Evolutionary conservation across 2,329 filamentous ascomycete genomes (phyloP).

Genomic region (Colletotrichum gloeosporioides): DNA sequence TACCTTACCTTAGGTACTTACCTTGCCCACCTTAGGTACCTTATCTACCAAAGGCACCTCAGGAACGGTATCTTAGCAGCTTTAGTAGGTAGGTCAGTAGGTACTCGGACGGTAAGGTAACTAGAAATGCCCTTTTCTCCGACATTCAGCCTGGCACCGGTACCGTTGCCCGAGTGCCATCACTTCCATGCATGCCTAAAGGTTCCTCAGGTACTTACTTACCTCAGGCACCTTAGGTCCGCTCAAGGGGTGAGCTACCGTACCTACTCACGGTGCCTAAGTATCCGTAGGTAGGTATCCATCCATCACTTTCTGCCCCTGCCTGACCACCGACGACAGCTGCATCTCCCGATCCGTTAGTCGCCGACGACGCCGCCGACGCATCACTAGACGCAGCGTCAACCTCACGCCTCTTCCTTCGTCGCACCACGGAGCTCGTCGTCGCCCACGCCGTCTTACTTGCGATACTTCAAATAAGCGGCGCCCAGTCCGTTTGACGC

Average conservation of each 20-base stretch:
- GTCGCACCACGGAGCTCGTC: background rate
- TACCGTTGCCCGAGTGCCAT: too few species aligned
- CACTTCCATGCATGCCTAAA: too few species aligned
- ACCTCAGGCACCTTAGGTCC: background rate
- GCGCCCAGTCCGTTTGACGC: background rate
- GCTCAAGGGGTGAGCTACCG: too few species aligned
- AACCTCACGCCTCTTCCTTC: background rate
- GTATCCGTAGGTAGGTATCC: too few species aligned
- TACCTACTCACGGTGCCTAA: too few species aligned
- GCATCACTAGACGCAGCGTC: background rate
- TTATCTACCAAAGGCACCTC: background rate
- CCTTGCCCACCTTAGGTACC: background rate
- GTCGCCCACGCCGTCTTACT: background rate
- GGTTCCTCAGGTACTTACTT: background rate
- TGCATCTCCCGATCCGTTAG: background rate
- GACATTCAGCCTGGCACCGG: too few species aligned
- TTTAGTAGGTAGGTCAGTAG: background rate
- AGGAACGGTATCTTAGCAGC: background rate
- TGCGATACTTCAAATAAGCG: background rate
- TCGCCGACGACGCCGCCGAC: slow-evolving; percentile 5
- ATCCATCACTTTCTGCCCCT: background rate
- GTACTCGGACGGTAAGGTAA: background rate
- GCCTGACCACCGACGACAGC: background rate
- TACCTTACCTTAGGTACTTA: too few species aligned
- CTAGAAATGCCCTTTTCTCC: too few species aligned